Base-by-base conservation (phyloP, 495 filamentous ascomycete genomes). In the Penicillium daleae region DNA sequence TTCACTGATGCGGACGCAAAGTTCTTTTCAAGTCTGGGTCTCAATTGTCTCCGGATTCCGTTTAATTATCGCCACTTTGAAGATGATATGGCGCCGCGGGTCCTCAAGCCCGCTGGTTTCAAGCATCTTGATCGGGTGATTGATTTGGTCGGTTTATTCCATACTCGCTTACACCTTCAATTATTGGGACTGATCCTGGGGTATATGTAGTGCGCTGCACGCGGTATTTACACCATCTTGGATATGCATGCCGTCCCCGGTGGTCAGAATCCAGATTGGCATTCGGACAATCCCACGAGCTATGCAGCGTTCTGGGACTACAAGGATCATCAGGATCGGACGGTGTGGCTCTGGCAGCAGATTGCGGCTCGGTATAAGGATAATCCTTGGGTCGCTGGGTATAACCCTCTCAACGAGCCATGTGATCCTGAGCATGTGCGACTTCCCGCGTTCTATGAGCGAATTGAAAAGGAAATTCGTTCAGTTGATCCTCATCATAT, bases 361-460 rank as follows among this genome's bases (percentile, higher is more conserved):
- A 77, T 89, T 46, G 87, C 85, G 4, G 72, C 75, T n/a, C 78
- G 78, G 29, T 90, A 88, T 65, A 77, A 70, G 32, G 75, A 71
- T 5, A 88, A 89, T 57, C 71, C 80, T 6, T 78, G 78, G 79
- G 76, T 88, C 24, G 87, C 87, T 2, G 87, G 87, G 2, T 90
- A 89, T 62, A 89, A 89, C 60, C 86, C 86, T 2, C 79, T 89
- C 59, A 90, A 90, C 62, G 86, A 90, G 64, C 87, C 87, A 0
- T 82, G 77, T 24, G 87, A 89, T 56, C 83, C 87, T 0, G 69
- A 83, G 37, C 83, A 87, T 63, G 70, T 78, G 31, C 76, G 80
- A 33, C 79, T 89, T 2, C 78, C 78, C 19, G 79, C 72, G 1
- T 89, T 82, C 66, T 89, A 90, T 65, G 68, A 78, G 12, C 80